A percentile compares a stretch with the other conserved stretches of the same genome.
Evolutionary conservation across 352 stramenopile species (phyloP).

Genomic region (Peronospora tabacina): DNA sequence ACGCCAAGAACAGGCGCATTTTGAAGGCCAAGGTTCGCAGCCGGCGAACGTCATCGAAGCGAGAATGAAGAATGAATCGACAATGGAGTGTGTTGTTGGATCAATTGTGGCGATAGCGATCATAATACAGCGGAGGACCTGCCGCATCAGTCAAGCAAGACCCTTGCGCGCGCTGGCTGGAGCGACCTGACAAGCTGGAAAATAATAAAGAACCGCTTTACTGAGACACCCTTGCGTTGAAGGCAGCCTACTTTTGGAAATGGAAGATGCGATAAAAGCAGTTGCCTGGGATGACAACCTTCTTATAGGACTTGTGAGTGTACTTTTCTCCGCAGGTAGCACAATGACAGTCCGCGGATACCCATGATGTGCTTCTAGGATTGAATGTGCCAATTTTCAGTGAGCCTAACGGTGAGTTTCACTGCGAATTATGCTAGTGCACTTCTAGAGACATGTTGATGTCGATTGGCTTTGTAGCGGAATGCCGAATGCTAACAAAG

Average conservation of each 20-base stretch:
- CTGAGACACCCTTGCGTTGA: neutral
- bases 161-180: neutral
- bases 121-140: neutral
- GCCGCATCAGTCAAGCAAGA: neutral
- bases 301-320: conserved; percentile 9
- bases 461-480: neutral
- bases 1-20: conserved; percentile 52
- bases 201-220: neutral
- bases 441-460: neutral
- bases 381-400: conserved; percentile 76
- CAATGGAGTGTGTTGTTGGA: conserved; percentile 20
- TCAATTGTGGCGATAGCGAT: conserved; percentile 14
- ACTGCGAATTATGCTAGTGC: neutral
- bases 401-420: conserved; percentile 50
- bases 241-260: no score
- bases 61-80: conserved; percentile 35
- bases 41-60: conserved; percentile 31
- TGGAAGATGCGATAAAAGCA: no score
- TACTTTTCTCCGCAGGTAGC: no score
- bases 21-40: conserved; percentile 38
- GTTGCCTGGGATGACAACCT: no score
- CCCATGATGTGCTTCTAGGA: conserved; percentile 53
- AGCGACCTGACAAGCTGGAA: neutral
- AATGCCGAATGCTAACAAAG: conserved; percentile 67
- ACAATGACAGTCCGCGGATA: conserved; percentile 53